phyloP scores from a whole-genome alignment of 2,329 filamentous ascomycete genomes.

The Pezicula radicicola region DNA sequence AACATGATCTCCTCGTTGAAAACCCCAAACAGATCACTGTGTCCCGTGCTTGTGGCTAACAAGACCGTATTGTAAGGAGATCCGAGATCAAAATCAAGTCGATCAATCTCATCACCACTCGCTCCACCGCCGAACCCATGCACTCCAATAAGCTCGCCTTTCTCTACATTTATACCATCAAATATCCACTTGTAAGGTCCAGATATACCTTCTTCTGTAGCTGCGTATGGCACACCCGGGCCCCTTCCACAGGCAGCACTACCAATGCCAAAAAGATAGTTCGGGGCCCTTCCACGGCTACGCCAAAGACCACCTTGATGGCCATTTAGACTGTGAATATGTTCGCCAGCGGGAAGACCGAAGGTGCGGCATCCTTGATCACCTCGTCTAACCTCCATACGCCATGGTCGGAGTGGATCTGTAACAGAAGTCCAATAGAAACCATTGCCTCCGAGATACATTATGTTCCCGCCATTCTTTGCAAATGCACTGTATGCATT shows the following conservation, averaged over 20 bases:
- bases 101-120: constrained; percentile 33
- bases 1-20: constrained; percentile 22
- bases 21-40: constrained; percentile 20
- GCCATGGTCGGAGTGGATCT: constrained; percentile 23
- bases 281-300: constrained; percentile 26
- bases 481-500: constrained; percentile 27
- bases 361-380: constrained; percentile 30
- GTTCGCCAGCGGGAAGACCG: constrained; percentile 26
- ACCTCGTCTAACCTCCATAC: constrained; percentile 31
- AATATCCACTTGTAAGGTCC: constrained; percentile 4
- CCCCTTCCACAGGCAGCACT: constrained; percentile 29
- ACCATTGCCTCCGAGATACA: constrained; percentile 36
- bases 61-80: constrained; percentile 27
- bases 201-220: background rate
- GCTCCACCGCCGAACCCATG: constrained; percentile 29
- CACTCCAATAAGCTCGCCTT: constrained; percentile 6
- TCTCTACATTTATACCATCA: constrained; percentile 1
- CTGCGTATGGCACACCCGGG: constrained; percentile 16
- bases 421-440: constrained; percentile 31
- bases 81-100: constrained; percentile 28
- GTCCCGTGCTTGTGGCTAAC: constrained; percentile 21
- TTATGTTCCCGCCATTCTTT: constrained; percentile 28
- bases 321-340: constrained; percentile 27
- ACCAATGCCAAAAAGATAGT: constrained; percentile 29
- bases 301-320: constrained; percentile 32